Conservation (phyloP, 352 stramenopile genomes). For the Chrysophaeum taylorii region DNA sequence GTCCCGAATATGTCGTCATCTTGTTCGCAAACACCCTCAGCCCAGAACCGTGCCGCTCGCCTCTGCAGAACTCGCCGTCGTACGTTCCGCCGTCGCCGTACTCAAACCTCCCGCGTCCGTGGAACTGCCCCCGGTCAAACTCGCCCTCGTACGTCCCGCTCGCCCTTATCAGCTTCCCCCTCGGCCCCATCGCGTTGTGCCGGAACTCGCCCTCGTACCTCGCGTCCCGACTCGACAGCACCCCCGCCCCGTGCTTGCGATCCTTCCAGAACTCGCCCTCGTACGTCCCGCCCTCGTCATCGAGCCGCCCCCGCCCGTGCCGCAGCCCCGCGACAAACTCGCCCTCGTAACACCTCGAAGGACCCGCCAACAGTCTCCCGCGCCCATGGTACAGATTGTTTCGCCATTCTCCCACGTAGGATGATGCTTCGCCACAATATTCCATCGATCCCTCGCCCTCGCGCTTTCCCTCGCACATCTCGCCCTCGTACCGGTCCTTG, state of each 20-base stretch:
- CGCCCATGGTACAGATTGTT: no score
- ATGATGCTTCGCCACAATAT: no score
- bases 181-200: background rate
- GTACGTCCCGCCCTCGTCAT: conserved; percentile 43
- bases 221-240: background rate
- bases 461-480: no score
- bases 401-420: no score
- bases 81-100: background rate
- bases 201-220: background rate
- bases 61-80: background rate
- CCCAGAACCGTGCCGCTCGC: background rate
- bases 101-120: background rate
- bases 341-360: conserved; percentile 55
- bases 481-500: no score
- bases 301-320: conserved; percentile 48
- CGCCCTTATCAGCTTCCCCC: no score
- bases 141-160: background rate
- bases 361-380: no score
- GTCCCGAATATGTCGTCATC: no score
- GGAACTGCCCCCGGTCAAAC: background rate
- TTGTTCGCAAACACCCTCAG: background rate
- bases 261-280: conserved; percentile 36
- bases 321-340: conserved; percentile 54
- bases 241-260: background rate
- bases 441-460: no score